Conservation (phyloP, 768 basidiomycete genomes). For the Saitozyma sp. region DNA sequence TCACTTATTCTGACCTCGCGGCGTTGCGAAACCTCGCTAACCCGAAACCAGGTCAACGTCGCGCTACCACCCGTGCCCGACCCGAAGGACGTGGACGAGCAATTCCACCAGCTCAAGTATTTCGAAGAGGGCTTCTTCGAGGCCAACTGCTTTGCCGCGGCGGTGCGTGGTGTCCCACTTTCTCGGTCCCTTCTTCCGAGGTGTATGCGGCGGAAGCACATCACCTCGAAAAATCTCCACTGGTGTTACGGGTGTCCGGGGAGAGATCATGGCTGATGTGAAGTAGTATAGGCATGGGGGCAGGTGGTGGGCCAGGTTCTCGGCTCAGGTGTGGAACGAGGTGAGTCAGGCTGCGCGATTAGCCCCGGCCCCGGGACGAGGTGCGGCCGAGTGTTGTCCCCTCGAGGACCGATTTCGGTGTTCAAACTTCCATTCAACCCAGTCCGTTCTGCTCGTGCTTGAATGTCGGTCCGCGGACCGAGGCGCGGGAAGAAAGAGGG, state of each 20-base stretch:
- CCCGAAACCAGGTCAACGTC: slow-evolving; percentile 38
- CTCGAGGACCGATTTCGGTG: no score
- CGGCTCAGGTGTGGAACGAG: slow-evolving; percentile 47
- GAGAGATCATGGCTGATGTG: not conserved
- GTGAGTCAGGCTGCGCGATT: slow-evolving; percentile 18
- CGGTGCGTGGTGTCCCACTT: slow-evolving; percentile 21
- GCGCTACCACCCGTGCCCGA: slow-evolving; percentile 27
- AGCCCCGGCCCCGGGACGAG: no score
- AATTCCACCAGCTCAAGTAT: slow-evolving; percentile 22
- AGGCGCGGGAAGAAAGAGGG: no score
- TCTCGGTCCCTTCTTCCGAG: no score
- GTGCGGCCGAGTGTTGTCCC: not conserved
- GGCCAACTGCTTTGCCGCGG: slow-evolving; percentile 30
- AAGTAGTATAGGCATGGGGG: slow-evolving; percentile 35
- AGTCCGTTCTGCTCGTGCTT: no score
- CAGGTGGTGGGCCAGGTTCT: slow-evolving; percentile 44
- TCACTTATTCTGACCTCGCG: not conserved
- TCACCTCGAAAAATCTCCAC: not conserved
- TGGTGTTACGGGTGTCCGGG: no score
- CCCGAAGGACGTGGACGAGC: slow-evolving; percentile 19
- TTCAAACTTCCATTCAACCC: no score
- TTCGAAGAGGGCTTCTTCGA: slow-evolving; percentile 38
- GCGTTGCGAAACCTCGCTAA: not conserved
- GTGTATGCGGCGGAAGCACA: no score
- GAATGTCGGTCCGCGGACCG: no score